A percentile compares a stretch with the other conserved stretches of the same genome.
phyloP scores from a whole-genome alignment of 305 asterid genomes.

The Plantago lanceolata region DNA sequence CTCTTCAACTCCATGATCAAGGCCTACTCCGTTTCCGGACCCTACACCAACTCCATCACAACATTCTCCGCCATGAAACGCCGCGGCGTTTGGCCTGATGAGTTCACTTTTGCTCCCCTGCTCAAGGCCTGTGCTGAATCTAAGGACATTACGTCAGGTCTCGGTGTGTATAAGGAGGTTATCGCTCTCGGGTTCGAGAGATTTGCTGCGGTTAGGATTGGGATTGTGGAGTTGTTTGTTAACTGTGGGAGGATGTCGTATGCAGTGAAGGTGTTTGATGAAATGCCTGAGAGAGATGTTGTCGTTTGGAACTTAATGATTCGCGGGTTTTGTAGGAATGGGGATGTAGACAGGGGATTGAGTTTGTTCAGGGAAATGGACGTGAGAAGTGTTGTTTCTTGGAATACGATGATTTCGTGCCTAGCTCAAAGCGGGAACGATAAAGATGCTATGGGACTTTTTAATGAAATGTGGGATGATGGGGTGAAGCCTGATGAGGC shows the following conservation, averaged over 20 bases:
- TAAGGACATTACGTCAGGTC: constrained; percentile 33
- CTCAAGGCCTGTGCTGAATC: constrained; percentile 52
- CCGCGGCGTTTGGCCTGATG: constrained; percentile 57
- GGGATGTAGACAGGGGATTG: constrained; percentile 46
- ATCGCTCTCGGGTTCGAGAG: constrained; percentile 47
- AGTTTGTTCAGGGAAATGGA: constrained; percentile 41
- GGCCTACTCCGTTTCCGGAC: constrained; percentile 46
- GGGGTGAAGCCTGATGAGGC: constrained; percentile 56
- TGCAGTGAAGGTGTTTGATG: constrained; percentile 56
- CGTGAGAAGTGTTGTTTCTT: constrained; percentile 46
- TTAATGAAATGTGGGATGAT: constrained; percentile 37
- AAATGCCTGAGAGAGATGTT: constrained; percentile 50
- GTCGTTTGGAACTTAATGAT: constrained; percentile 62
- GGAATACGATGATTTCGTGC: constrained; percentile 61
- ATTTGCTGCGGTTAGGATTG: constrained; percentile 38
- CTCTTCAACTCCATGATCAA: constrained; percentile 62
- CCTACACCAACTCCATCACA: constrained; percentile 37
- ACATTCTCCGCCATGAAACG: constrained; percentile 36
- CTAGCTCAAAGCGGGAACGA: constrained; percentile 43
- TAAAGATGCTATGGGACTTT: constrained; percentile 40
- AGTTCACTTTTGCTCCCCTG: constrained; percentile 55
- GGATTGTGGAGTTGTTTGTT: constrained; percentile 40
- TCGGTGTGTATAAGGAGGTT: constrained; percentile 39
- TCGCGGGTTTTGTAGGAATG: constrained; percentile 47
- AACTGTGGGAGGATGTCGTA: constrained; percentile 41